Conservation (phyloP, 805 yeast species). For the Candida easanensis region DNA sequence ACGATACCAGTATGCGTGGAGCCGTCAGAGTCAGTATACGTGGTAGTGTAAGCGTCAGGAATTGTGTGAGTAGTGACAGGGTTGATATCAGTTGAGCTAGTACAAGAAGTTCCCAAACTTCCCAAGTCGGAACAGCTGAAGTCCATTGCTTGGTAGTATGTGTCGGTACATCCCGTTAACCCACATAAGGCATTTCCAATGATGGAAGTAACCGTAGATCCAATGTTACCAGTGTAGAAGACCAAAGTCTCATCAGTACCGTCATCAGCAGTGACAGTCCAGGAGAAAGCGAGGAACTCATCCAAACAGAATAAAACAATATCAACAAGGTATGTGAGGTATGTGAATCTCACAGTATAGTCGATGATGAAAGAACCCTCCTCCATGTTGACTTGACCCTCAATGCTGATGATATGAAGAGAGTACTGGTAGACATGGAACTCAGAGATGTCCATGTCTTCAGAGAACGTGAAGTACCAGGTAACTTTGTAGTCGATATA, state of each 20-base stretch:
- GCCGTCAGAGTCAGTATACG: constrained; percentile 2
- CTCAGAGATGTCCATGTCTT: too few relatives aligned
- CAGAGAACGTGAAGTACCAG: too few relatives aligned
- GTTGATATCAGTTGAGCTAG: neutral
- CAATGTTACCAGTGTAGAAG: constrained; percentile 21
- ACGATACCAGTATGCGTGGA: neutral
- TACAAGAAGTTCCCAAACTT: neutral
- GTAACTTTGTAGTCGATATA: too few relatives aligned
- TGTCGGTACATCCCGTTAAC: constrained; percentile 1
- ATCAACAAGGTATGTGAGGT: neutral
- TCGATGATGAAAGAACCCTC: constrained; percentile 14
- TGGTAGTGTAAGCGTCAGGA: constrained; percentile 9
- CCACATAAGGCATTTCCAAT: constrained; percentile 10
- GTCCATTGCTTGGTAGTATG: constrained; percentile 7
- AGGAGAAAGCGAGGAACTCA: constrained; percentile 10
- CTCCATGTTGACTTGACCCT: constrained; percentile 18
- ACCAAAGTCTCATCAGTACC: neutral
- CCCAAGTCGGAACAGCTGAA: constrained; percentile 12
- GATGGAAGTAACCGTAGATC: constrained; percentile 7
- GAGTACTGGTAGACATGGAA: constrained; percentile 12
- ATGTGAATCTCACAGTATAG: constrained; percentile 9
- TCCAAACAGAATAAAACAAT: constrained; percentile 4
- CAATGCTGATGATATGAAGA: constrained; percentile 2
- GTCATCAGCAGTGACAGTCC: constrained; percentile 5
- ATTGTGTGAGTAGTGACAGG: neutral